Evolutionary conservation across 768 basidiomycete genomes (phyloP).

Genomic region (Coprinopsis strossmayeri): DNA sequence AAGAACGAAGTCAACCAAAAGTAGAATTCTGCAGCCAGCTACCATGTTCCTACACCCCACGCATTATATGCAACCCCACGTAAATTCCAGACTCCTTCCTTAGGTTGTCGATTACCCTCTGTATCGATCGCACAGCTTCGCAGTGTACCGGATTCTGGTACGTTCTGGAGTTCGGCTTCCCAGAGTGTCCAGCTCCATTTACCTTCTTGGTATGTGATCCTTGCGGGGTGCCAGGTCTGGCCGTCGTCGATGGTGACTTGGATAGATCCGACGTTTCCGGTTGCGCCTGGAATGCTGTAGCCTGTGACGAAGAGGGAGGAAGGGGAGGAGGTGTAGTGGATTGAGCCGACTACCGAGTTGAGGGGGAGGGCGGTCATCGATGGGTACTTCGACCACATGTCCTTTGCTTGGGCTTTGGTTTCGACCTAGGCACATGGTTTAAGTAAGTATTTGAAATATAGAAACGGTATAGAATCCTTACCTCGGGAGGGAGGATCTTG

Average conservation of each 20-base stretch:
- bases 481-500: constrained; percentile 52
- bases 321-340: constrained; percentile 12
- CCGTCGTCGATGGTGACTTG: constrained; percentile 51
- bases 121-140: constrained; percentile 49
- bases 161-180: constrained; percentile 33
- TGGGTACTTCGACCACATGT: constrained; percentile 49
- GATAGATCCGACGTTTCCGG: constrained; percentile 39
- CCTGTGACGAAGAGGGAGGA: constrained; percentile 42
- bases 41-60: constrained; percentile 40
- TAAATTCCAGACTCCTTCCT: constrained; percentile 55
- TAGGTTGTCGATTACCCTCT: constrained; percentile 40
- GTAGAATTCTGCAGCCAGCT: not conserved
- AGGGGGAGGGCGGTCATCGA: constrained; percentile 53
- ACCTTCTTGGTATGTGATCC: constrained; percentile 53
- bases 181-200: constrained; percentile 74
- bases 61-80: constrained; percentile 56
- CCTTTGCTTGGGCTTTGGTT: constrained; percentile 35
- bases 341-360: constrained; percentile 56
- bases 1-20: not conserved
- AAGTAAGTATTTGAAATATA: constrained; percentile 1
- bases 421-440: constrained; percentile 33
- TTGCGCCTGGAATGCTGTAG: constrained; percentile 45
- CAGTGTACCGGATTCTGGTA: constrained; percentile 33
- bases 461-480: not conserved
- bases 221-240: constrained; percentile 40